Base-by-base conservation (phyloP, 805 yeast genomes). In the Yarrowia yakushimensis region DNA sequence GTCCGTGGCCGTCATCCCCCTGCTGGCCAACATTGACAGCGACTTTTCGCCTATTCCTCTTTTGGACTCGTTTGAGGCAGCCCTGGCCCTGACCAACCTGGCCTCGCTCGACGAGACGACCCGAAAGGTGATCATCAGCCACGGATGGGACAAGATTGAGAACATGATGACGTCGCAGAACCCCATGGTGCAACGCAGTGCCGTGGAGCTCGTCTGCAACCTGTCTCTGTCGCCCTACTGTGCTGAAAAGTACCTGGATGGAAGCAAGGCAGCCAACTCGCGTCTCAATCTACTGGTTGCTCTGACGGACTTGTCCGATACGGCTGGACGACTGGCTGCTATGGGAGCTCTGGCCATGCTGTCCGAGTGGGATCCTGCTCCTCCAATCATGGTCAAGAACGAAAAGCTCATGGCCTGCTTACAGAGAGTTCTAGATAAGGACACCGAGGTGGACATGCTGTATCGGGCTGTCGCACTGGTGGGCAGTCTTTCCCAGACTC, bases 81-180 rank as follows among this genome's bases (percentile, higher is more conserved):
- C 88, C 39, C 69, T 85, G 22, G 89, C 92, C 0, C 76, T 88
- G 28, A 88, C 93, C 0, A 88, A 88, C 71, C 66, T 86, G 8
- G 81, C 90, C 0, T 78, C 89, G 0, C 64, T 78, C 1, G 76
- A 75, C 43, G 75, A 77, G 4, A 72, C 71, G 13, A 72, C 77
- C 34, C 77, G 79, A 10, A 73, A 79, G 27, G 75, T 71, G 12
- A 73, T 78, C 5, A 71, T 73, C 46, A 71, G 75, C 3, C 70
- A 75, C 7, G 74, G 78, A 54, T 83, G 85, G 81, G 67, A 77
- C 0, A 76, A 76, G 27, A 76, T 86, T 13, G 82, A 80, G 64
- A 70, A 71, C 28, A 67, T 76, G 18, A 68, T 83, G 65, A 65
- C 82, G 18, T 78, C 81, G 63, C 78, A 79, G 31, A 79, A 82